These are phyloP conservation scores for Rubia balearica DNA, from an alignment of 305 asterid species.

Conservation along the genomic window DNA sequence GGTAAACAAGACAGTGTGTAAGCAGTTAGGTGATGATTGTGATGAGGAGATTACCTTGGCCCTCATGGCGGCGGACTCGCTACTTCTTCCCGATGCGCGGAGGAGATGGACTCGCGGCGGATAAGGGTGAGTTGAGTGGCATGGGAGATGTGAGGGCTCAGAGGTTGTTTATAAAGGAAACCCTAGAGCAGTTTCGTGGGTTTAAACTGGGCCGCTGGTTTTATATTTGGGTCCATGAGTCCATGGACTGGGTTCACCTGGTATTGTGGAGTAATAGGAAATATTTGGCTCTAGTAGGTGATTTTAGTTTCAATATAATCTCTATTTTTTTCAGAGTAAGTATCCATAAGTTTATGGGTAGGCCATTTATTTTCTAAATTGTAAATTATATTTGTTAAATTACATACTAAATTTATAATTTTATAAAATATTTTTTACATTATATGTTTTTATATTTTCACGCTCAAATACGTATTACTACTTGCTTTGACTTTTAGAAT, in stretches of 20 bases:
- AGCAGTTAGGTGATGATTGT: neutral
- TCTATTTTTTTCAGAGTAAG: no score
- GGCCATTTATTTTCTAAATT: neutral
- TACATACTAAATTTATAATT: no score
- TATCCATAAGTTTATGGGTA: no score
- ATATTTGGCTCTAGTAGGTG: no score
- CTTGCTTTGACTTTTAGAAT: neutral
- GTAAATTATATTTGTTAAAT: no score
- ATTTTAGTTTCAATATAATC: no score
- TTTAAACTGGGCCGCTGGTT: neutral
- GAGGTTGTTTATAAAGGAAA: conserved; percentile 15
- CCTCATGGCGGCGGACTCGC: conserved; percentile 16
- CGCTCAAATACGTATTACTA: no score
- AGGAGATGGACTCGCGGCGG: neutral
- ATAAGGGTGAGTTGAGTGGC: neutral
- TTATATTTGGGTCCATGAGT: neutral
- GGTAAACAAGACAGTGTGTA: neutral
- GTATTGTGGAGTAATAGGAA: no score
- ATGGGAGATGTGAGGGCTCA: no score
- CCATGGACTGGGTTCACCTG: no score
- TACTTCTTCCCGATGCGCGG: neutral
- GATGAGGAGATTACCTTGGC: conserved; percentile 22
- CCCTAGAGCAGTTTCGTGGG: neutral
- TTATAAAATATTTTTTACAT: no score
- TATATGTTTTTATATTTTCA: no score